phyloP scores from a whole-genome alignment of 2,329 filamentous ascomycete species.

The Malbranchea zuffiana region DNA sequence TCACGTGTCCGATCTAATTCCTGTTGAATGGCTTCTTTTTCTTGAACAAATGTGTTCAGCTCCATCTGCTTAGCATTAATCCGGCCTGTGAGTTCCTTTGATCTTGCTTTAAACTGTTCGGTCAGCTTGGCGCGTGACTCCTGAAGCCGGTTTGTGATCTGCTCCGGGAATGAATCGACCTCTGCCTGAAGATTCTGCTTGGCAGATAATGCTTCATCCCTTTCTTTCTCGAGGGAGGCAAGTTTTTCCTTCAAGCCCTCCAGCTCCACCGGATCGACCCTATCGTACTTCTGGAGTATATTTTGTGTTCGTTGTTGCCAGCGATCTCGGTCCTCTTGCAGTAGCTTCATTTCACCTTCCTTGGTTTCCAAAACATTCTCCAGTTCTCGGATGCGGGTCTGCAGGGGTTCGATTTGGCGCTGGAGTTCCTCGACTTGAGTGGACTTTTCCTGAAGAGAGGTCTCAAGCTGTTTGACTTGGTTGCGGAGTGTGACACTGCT shows the following conservation, averaged over 20 bases:
- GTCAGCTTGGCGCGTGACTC: conserved; percentile 39
- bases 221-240: conserved; percentile 53
- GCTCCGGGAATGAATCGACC: conserved; percentile 38
- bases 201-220: conserved; percentile 51
- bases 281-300: conserved; percentile 90
- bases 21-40: conserved; percentile 58
- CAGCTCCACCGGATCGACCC: conserved; percentile 84
- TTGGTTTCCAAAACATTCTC: conserved; percentile 71
- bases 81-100: conserved; percentile 54
- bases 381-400: conserved; percentile 67
- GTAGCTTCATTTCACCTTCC: conserved; percentile 75
- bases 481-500: conserved; percentile 84
- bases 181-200: conserved; percentile 42
- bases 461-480: conserved; percentile 69
- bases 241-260: conserved; percentile 78
- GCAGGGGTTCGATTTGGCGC: conserved; percentile 67
- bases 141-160: conserved; percentile 39
- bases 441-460: conserved; percentile 63
- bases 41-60: conserved; percentile 40
- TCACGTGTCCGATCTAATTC: conserved; percentile 53
- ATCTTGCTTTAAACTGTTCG: conserved; percentile 44
- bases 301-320: conserved; percentile 95
- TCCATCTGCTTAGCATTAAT: conserved; percentile 45
- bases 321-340: conserved; percentile 82
- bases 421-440: conserved; percentile 64